Evolutionary conservation across 1,284 basidiomycete species (phyloP), one percentile per base, ranked within the genome.

Genomic region (Pseudozyma sp.): DNA sequence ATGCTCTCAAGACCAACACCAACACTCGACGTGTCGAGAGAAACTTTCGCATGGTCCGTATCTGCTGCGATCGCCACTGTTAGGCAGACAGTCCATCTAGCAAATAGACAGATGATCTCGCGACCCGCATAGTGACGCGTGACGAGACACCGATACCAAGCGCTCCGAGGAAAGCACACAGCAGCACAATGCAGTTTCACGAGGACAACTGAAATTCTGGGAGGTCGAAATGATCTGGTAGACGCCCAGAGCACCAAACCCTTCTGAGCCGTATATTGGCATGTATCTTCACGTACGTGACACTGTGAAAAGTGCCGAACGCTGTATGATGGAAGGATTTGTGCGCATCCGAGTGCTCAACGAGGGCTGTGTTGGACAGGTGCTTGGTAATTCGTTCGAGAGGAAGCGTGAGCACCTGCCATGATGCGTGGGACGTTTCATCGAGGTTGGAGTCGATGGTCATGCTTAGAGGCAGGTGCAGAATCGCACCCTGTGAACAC

Each of bases 241-340:
- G 34, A 34, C 46, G 39, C 16, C 47, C 35, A 24, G 60, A 69
- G 19, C 67, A 69, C 67, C 60, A 69, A 5, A 59, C 45, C 42
- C 67, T 59, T 35, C 67, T 59, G 5, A 69, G 54, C 4, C 67
- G 60, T 17, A 64, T 9, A 40, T 69, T 68, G 50, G 66, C 66
- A 29, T 63, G 39, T 0, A 68, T 37, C 42, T 63, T 63, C 47
- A 63, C 55, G 19, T 52, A 49, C 3, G 55, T 19, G 44, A 68
- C 47, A 10, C 55, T 54, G 30, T 55, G 43, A 14, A 68, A 63
- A 8, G 39, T 42, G 8, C 60, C 66, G 34, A 68, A 68, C 10
- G 14, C 43, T 31, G 34, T 33, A 7, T 7, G 7, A 42, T 13
- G 7, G 7, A 7, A 16, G 16, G 10, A 7, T n/a, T 7, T 42